These are phyloP conservation scores for Pontederia crassipes DNA, from an alignment of 176 grass and related monocot species.

Conservation along the genomic window DNA sequence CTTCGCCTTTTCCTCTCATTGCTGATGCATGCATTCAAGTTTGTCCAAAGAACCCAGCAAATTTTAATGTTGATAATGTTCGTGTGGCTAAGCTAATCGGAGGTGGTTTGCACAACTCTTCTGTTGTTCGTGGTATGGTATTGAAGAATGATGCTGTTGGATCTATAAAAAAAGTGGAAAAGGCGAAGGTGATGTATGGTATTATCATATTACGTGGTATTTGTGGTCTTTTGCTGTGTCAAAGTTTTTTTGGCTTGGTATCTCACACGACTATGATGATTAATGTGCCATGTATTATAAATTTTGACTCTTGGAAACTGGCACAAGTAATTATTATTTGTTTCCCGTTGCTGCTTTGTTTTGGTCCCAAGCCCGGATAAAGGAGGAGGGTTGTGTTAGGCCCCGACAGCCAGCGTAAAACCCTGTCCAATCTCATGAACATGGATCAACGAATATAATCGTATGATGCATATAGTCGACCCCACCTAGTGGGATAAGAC, in stretches of 20 bases:
- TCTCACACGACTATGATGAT: neutral
- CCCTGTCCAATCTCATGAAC: too few species aligned
- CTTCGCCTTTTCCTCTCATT: neutral
- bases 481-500: too few species aligned
- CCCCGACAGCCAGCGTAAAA: too few species aligned
- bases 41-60: constrained; percentile 78
- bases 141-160: constrained; percentile 76
- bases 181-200: constrained; percentile 48
- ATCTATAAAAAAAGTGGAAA: constrained; percentile 71
- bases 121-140: constrained; percentile 80
- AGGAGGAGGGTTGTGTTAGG: too few species aligned
- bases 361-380: too few species aligned
- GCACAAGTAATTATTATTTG: too few species aligned
- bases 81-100: constrained; percentile 83
- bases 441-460: too few species aligned
- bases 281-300: too few species aligned
- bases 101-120: constrained; percentile 82
- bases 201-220: neutral
- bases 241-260: neutral
- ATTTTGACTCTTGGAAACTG: too few species aligned
- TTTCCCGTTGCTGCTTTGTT: too few species aligned
- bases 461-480: too few species aligned
- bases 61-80: constrained; percentile 96
- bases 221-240: neutral
- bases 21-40: constrained; percentile 78